phyloP scores from a whole-genome alignment of 2,329 filamentous ascomycete genomes.

The Sphaerulina vaccinii region DNA sequence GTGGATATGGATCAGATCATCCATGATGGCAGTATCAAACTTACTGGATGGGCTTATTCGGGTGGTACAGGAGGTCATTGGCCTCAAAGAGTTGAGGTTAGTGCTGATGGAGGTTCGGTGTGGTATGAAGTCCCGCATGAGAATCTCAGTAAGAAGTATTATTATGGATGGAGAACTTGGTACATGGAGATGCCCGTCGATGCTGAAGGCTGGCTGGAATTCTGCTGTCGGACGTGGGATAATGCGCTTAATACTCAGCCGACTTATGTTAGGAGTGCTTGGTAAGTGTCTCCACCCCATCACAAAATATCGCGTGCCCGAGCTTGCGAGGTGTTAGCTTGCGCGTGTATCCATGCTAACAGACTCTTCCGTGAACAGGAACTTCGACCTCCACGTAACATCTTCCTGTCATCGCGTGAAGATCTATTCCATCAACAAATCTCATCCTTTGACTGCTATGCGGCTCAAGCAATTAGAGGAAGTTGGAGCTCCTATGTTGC shows the following conservation, averaged over 20 bases:
- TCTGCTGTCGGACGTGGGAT: slow-evolving; percentile 47
- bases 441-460: slow-evolving; percentile 48
- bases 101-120: slow-evolving; percentile 60
- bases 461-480: slow-evolving; percentile 55
- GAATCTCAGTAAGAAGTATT: slow-evolving; percentile 62
- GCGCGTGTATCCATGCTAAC: no score
- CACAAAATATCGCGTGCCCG: neutral
- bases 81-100: slow-evolving; percentile 63
- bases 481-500: slow-evolving; percentile 47
- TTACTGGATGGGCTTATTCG: slow-evolving; percentile 50
- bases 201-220: slow-evolving; percentile 49
- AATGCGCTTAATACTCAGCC: slow-evolving; percentile 50
- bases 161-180: slow-evolving; percentile 66
- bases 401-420: slow-evolving; percentile 60
- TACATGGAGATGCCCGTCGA: slow-evolving; percentile 60
- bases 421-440: slow-evolving; percentile 62
- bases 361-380: slow-evolving; percentile 42
- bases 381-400: slow-evolving; percentile 67
- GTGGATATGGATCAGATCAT: slow-evolving; percentile 60
- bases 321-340: no score
- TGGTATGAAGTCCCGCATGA: slow-evolving; percentile 64
- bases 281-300: slow-evolving; percentile 33
- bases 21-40: slow-evolving; percentile 58
- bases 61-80: slow-evolving; percentile 42
- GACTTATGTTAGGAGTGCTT: slow-evolving; percentile 44